phyloP scores from a whole-genome alignment of 257 asterid species.

The Vinca minor region DNA sequence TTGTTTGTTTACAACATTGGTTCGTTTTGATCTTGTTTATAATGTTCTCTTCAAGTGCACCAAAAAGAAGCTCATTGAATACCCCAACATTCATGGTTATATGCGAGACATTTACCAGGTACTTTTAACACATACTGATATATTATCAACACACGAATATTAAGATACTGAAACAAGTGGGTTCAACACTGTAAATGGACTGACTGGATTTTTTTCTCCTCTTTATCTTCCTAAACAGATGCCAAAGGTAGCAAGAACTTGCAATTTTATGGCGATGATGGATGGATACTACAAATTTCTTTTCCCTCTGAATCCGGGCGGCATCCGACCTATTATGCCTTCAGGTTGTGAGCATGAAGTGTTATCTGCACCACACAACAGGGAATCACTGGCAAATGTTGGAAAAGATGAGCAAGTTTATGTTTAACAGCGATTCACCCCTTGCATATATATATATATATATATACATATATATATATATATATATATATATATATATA shows the following conservation, averaged over 20 bases:
- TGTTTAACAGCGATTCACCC: background rate
- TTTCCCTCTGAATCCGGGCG: constrained; percentile 84
- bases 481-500: background rate
- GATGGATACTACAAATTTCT: constrained; percentile 81
- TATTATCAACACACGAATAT: no score
- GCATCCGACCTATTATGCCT: constrained; percentile 62
- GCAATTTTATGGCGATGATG: constrained; percentile 71
- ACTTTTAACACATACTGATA: no score
- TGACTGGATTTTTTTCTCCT: background rate
- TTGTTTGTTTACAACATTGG: constrained; percentile 81
- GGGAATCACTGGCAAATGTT: constrained; percentile 30
- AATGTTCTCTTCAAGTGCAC: constrained; percentile 92
- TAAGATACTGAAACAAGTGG: no score
- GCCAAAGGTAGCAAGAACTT: constrained; percentile 82
- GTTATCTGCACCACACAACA: constrained; percentile 48
- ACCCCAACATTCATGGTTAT: constrained; percentile 63
- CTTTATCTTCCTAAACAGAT: constrained; percentile 39
- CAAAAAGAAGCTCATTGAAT: constrained; percentile 77
- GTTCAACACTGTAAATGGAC: no score
- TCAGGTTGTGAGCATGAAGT: constrained; percentile 39
- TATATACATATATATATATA: background rate
- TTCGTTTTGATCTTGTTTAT: constrained; percentile 79
- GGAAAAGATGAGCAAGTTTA: constrained; percentile 1
- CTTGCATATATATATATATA: background rate
- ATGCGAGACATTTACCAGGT: constrained; percentile 88